Base-by-base conservation (phyloP, 768 basidiomycete species). In the Crepidotus variabilis region DNA sequence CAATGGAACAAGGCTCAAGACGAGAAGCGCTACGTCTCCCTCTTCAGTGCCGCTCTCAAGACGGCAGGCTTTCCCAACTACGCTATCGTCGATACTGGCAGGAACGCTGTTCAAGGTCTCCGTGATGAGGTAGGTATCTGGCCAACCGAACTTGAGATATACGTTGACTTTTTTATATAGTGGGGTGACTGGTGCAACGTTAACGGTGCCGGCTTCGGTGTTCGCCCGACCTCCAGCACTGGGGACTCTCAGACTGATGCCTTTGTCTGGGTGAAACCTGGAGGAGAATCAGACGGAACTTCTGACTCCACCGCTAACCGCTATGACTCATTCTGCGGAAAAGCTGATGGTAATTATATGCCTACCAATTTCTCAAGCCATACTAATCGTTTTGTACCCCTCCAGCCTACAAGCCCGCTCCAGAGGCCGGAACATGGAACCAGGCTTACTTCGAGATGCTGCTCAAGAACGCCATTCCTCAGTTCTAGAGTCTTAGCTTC, bases 251-350 rank as follows among this genome's bases (percentile, higher is more conserved):
- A 60, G 52, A 68, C 66, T 34, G 72, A 75, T 63, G 68, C 72
- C 43, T 66, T 74, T 52, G 72, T 72, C n/a, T 75, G 73, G 73
- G 71, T 69, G 32, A 75, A 75, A 62, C 74, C 74, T 32, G 71
- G 70, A 47, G 72, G 74, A 28, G 69, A 75, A 55, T 67, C 61
- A 11, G 73, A 74, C 51, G 72, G 72, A 21, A 75, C 73, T 1
- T 67, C 64, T 28, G 65, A 75, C 46, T 51, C 66, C 22, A 60
- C 64, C 20, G 59, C 72, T 2, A 47, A 51, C 6, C 57, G 70
- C 16, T 73, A 65, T 50, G 72, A 74, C 57, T 54, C 46, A 8
- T 54, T 59, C 22, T 71, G 70, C 47, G 59, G 54, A 2, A 52
- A 57, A 14, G 55, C 61, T n/a, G 59, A 52, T 32, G 65, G 39